phyloP scores from a whole-genome alignment of 768 basidiomycete species.

The Mycena rebaudengoi region DNA sequence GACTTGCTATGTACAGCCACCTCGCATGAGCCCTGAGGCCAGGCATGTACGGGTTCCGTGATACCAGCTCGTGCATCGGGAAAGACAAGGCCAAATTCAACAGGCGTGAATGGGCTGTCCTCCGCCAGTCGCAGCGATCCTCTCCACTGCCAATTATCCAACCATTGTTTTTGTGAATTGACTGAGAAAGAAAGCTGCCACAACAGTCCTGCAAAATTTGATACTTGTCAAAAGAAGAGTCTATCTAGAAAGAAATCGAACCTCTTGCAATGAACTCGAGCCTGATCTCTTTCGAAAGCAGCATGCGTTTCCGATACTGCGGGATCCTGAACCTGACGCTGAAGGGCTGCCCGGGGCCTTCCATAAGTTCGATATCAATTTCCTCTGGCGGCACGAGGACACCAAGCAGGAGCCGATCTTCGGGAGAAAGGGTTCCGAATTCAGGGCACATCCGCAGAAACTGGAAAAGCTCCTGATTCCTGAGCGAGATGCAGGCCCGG shows the following conservation, averaged over 20 bases:
- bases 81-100: neutral
- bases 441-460: slow-evolving; percentile 6
- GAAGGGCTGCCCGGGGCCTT: slow-evolving; percentile 1
- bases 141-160: slow-evolving; percentile 1
- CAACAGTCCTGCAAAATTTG: neutral
- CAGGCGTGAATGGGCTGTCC: neutral
- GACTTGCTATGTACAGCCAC: neutral
- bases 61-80: neutral
- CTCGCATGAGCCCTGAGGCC: neutral
- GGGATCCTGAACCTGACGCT: slow-evolving; percentile 18
- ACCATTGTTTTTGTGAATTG: neutral
- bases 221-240: no score
- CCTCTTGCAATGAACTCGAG: slow-evolving; percentile 17
- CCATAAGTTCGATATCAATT: slow-evolving; percentile 1
- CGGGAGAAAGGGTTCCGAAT: slow-evolving; percentile 1
- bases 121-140: neutral
- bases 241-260: neutral
- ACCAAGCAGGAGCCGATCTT: slow-evolving; percentile 7
- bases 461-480: slow-evolving; percentile 9
- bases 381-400: slow-evolving; percentile 3
- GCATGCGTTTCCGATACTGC: slow-evolving; percentile 13
- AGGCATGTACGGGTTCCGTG: neutral
- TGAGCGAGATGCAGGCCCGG: slow-evolving; percentile 1
- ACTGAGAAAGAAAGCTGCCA: slow-evolving; percentile 8
- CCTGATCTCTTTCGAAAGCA: neutral